Evolutionary conservation across 805 yeast species (phyloP), one percentile per base, ranked within the genome.

Genomic region (Komagataella phaffii): DNA sequence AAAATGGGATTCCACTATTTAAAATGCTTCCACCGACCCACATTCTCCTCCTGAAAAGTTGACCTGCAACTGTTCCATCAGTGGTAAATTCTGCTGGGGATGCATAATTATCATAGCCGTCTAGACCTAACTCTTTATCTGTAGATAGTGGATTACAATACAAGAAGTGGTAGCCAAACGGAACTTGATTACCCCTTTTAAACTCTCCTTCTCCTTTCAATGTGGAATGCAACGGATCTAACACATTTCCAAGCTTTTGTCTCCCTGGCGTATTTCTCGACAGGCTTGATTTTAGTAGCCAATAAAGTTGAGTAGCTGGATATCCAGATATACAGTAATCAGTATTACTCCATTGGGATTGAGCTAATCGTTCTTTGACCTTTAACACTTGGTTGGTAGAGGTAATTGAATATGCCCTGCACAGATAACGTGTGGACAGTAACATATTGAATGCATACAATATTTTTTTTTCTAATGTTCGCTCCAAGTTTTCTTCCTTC

Each of bases 101-200:
- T 60, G 85, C 93, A 57, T 84, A 79, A 48, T 81, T 73, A 56
- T 85, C 95, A 64, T 88, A 89, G 1, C 96, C 96, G 64, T 89
- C 97, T 21, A n/a, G 12, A 2, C 84, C 81, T 17, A 88, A 61
- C 2, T 65, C 64, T 0, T 56, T 48, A 51, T 76, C 82, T 44
- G 65, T 63, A 44, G 76, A 66, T 3, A 69, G 58, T 21, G 88
- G 89, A 58, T 83, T 85, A 64, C 80, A 80, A 61, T 74, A 88
- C 1, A 85, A 61, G 50, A 88, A 72, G 53, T 85, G 88, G 54
- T 77, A 81, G 1, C 91, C 93, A 17, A 57, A 58, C 3, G 77
- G 77, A 1, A 72, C 45, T 12, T 46, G 7, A 1, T 45, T 14
- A 1, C 63, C 61, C 7, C 52, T 53, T n/a, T 44, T 49, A 1